Conservation (phyloP, 192 early-diverging fungal species). For the Coemansia sp. region DNA sequence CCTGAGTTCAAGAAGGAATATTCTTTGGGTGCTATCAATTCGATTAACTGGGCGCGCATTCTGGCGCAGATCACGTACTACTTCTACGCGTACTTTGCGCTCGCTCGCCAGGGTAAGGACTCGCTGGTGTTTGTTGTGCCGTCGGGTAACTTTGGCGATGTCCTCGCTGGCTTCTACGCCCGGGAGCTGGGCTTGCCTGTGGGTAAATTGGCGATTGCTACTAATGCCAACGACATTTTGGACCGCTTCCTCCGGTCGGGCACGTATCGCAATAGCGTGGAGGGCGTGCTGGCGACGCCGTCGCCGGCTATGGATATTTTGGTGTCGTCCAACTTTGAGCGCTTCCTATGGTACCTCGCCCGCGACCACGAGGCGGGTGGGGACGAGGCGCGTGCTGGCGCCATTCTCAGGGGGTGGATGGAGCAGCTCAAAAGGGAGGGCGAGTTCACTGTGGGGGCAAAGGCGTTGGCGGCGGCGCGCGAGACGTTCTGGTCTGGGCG, state of each 20-base stretch:
- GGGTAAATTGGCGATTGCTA: slow-evolving; percentile 81
- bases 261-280: slow-evolving; percentile 70
- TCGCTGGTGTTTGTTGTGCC: slow-evolving; percentile 77
- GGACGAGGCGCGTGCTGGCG: slow-evolving; percentile 56
- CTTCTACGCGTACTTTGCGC: slow-evolving; percentile 86
- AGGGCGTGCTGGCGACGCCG: slow-evolving; percentile 69
- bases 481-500: slow-evolving; percentile 71
- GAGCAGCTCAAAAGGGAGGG: slow-evolving; percentile 67
- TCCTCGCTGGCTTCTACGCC: slow-evolving; percentile 92
- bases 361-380: slow-evolving; percentile 57
- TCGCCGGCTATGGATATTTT: slow-evolving; percentile 99
- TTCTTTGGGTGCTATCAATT: slow-evolving; percentile 93
- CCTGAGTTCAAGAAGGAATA: slow-evolving; percentile 69
- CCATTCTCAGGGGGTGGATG: slow-evolving; percentile 75
- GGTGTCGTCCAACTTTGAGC: slow-evolving; percentile 97
- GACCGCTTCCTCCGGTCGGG: slow-evolving; percentile 88
- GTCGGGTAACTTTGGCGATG: slow-evolving; percentile 97
- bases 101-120: slow-evolving; percentile 34
- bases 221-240: slow-evolving; percentile 97
- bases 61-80: slow-evolving; percentile 96
- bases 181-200: slow-evolving; percentile 90
- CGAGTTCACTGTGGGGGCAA: slow-evolving; percentile 66
- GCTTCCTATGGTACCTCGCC: slow-evolving; percentile 90
- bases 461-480: slow-evolving; percentile 65
- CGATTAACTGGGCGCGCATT: slow-evolving; percentile 99